These are phyloP conservation scores for Maudiozyma barnettii DNA, from an alignment of 805 yeast species.

Conservation along the genomic window DNA sequence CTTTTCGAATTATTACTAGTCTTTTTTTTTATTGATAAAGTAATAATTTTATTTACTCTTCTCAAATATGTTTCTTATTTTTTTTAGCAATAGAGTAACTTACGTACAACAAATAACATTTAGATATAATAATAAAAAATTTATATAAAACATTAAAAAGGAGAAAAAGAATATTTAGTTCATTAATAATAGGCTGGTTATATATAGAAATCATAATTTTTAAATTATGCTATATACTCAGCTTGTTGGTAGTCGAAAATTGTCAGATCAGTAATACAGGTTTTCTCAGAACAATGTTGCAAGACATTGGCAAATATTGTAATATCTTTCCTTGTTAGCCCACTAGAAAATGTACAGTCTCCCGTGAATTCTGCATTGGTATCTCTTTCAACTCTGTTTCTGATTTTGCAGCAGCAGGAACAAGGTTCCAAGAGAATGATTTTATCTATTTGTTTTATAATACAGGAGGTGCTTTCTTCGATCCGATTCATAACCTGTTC, in stretches of 20 bases:
- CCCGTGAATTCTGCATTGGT: background rate
- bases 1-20: background rate
- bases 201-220: too few relatives aligned
- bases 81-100: too few relatives aligned
- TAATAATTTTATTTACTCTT: background rate
- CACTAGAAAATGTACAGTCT: constrained; percentile 41
- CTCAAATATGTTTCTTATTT: too few relatives aligned
- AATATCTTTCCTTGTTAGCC: constrained; percentile 41
- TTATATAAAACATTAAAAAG: too few relatives aligned
- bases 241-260: constrained; percentile 14
- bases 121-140: too few relatives aligned
- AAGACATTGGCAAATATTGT: constrained; percentile 15
- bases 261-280: constrained; percentile 13
- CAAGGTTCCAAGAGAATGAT: constrained; percentile 45
- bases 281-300: constrained; percentile 4
- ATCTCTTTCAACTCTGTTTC: constrained; percentile 1
- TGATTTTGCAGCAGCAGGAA: constrained; percentile 37
- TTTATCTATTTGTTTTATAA: constrained; percentile 25
- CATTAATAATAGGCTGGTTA: too few relatives aligned
- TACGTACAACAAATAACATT: too few relatives aligned
- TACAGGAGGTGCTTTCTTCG: constrained; percentile 1
- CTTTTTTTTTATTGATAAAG: background rate
- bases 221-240: constrained; percentile 3
- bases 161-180: background rate
- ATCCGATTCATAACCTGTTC: background rate